These are phyloP conservation scores for Bondarzewia mesenterica DNA, from an alignment of 1,284 basidiomycete genomes.

Conservation along the genomic window DNA sequence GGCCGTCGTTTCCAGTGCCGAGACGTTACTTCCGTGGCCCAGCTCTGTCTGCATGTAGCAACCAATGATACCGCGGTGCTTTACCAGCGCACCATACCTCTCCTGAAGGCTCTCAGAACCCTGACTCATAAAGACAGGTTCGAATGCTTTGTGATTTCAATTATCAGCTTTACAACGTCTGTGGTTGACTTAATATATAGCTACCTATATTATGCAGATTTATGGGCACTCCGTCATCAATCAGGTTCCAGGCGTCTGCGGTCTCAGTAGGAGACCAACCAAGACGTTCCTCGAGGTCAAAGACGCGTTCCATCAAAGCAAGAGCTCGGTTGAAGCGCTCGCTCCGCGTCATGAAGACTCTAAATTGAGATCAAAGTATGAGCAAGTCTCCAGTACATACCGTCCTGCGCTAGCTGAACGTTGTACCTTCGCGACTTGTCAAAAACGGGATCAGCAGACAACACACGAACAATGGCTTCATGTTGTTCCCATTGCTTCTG, in stretches of 20 bases:
- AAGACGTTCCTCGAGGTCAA: slow-evolving; percentile 46
- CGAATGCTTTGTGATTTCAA: slow-evolving; percentile 39
- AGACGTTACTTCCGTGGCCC: slow-evolving; percentile 71
- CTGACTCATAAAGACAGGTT: slow-evolving; percentile 59
- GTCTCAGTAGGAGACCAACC: slow-evolving; percentile 45
- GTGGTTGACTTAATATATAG: not conserved
- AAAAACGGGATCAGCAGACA: slow-evolving; percentile 54
- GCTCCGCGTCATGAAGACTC: slow-evolving; percentile 43
- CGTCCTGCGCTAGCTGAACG: not conserved
- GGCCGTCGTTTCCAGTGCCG: slow-evolving; percentile 68
- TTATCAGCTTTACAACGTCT: slow-evolving; percentile 4
- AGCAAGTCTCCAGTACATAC: not conserved
- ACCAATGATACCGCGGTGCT: slow-evolving; percentile 54
- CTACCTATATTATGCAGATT: slow-evolving; percentile 44
- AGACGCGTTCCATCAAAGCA: slow-evolving; percentile 44
- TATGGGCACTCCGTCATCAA: slow-evolving; percentile 49
- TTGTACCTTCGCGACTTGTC: slow-evolving; percentile 51
- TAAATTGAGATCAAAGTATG: slow-evolving; percentile 15
- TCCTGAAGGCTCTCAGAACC: slow-evolving; percentile 40
- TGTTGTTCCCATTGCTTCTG: slow-evolving; percentile 39
- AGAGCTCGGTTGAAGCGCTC: slow-evolving; percentile 43
- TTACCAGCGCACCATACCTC: slow-evolving; percentile 41
- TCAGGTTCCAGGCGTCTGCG: slow-evolving; percentile 30
- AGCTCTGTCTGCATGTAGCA: slow-evolving; percentile 72
- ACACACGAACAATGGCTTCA: slow-evolving; percentile 36